Conservation (phyloP, 1,284 basidiomycete species). For the Abortiporus biennis region DNA sequence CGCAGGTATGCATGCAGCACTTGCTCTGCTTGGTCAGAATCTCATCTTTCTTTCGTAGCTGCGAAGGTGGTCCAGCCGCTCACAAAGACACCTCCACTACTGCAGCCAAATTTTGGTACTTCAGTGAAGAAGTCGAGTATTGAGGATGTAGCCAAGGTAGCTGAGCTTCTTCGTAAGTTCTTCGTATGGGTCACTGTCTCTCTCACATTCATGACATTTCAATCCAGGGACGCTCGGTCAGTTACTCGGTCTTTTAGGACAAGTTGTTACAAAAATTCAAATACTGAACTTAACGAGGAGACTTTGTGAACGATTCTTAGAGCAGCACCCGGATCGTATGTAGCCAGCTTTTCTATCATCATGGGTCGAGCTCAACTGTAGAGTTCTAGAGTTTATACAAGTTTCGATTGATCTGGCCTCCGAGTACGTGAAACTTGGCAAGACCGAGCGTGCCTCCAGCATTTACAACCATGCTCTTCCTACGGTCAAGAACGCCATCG, state of each 20-base stretch:
- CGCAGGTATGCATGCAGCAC: conserved; percentile 14
- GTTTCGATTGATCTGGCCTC: conserved; percentile 68
- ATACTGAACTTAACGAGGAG: conserved; percentile 24
- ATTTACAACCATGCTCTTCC: conserved; percentile 57
- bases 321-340: conserved; percentile 45
- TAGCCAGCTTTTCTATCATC: background rate
- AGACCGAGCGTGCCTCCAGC: conserved; percentile 53
- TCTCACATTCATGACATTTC: background rate
- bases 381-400: conserved; percentile 52
- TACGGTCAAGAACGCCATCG: conserved; percentile 31
- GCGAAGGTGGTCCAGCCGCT: background rate
- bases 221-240: conserved; percentile 52
- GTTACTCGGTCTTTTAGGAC: conserved; percentile 60
- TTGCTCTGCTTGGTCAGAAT: conserved; percentile 5
- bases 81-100: conserved; percentile 15
- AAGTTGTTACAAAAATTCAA: conserved; percentile 38
- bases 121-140: conserved; percentile 22
- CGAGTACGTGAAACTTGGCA: conserved; percentile 77
- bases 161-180: conserved; percentile 42
- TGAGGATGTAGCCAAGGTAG: conserved; percentile 44
- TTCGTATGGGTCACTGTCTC: conserved; percentile 12
- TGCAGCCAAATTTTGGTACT: conserved; percentile 10
- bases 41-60: conserved; percentile 4
- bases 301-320: conserved; percentile 20
- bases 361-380: background rate